Evolutionary conservation across 2,329 filamentous ascomycete genomes (phyloP).

Genomic region (Coniochaeta prunicola): DNA sequence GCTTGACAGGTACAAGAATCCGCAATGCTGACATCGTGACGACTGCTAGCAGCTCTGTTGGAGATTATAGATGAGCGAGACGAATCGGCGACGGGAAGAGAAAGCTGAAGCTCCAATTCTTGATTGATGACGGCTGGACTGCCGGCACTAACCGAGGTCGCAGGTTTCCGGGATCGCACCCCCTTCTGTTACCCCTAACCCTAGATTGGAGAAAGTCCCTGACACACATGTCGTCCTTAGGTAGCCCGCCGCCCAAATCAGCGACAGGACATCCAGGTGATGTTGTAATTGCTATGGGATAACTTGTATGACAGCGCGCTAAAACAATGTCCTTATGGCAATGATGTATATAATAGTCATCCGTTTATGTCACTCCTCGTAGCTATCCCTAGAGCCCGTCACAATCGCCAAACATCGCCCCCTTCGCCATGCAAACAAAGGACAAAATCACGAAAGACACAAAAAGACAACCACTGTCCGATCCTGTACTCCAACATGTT

Average conservation of each 20-base stretch:
- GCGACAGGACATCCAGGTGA: no score
- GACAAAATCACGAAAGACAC: neutral
- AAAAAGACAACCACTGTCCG: neutral
- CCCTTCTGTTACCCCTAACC: neutral
- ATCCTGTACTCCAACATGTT: conserved; percentile 7
- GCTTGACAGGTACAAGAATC: conserved; percentile 74
- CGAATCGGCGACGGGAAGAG: neutral
- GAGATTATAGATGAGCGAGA: neutral
- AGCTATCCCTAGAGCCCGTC: neutral
- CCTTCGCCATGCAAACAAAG: neutral
- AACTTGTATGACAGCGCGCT: no score
- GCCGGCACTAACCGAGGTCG: neutral
- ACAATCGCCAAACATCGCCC: neutral
- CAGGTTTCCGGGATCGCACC: neutral
- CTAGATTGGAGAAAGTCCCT: neutral
- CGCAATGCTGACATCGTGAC: conserved; percentile 53
- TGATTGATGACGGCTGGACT: neutral
- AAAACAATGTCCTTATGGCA: no score
- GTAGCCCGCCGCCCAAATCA: neutral
- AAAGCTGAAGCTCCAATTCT: neutral
- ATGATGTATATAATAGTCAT: neutral
- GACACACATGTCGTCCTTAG: neutral
- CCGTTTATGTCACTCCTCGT: neutral
- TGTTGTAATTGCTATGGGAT: no score
- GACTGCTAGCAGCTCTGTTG: neutral